A percentile compares a stretch with the other conserved stretches of the same genome.
Conservation (phyloP, 768 basidiomycete genomes). For the Coprinellus aureogranulatus region DNA sequence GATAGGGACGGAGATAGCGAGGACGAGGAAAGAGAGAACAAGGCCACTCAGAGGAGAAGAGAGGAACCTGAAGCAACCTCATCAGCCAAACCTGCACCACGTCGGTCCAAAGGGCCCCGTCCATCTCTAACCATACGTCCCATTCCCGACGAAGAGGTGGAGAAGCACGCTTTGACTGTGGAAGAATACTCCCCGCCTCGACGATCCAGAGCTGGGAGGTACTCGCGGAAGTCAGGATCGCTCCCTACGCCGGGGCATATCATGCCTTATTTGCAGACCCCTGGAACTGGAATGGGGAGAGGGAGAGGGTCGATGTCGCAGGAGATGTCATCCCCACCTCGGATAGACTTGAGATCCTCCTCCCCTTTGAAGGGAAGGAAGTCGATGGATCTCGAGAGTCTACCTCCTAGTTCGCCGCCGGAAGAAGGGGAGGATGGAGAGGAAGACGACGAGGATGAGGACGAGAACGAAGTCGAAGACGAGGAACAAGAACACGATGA, state of each 20-base stretch:
- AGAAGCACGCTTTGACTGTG: slow-evolving; percentile 5
- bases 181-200: slow-evolving; percentile 18
- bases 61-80: not conserved
- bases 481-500: not conserved
- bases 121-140: slow-evolving; percentile 15
- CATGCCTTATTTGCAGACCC: not conserved
- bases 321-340: not conserved
- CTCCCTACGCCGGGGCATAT: not conserved
- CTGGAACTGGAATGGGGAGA: not conserved
- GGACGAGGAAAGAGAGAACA: not conserved
- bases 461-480: not conserved
- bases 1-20: not conserved
- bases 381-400: not conserved
- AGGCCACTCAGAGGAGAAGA: not conserved
- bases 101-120: not conserved
- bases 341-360: not conserved
- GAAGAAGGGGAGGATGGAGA: not conserved
- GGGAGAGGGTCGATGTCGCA: not conserved
- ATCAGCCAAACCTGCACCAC: not conserved
- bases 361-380: not conserved
- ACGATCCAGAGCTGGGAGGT: slow-evolving; percentile 16
- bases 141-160: slow-evolving; percentile 5
- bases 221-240: not conserved
- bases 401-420: not conserved
- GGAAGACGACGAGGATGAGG: not conserved